Evolutionary conservation across 768 basidiomycete genomes (phyloP), one percentile per base, ranked within the genome.

Genomic region (Boletellus ananiceps): DNA sequence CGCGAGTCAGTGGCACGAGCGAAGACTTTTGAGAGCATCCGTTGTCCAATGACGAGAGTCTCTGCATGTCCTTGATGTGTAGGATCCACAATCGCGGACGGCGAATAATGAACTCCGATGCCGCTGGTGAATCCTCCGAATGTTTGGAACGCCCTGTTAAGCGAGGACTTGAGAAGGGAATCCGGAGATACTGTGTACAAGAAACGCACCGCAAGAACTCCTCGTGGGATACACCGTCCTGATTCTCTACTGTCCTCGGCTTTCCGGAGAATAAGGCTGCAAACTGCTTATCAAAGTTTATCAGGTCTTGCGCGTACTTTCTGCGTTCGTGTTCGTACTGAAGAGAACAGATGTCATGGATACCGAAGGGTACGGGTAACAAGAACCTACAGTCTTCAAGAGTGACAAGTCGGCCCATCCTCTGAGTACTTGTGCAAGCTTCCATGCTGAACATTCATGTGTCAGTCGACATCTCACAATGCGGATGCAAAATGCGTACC

Each of bases 281-380:
- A 52, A 81, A 84, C 50, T 83, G 60, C 55, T 78, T 79, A 61
- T 89, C 87, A 57, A 86, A 88, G 42, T 76, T 57, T 50, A 88
- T 88, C 50, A 91, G 72, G 49, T 87, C 84, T 64, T 83, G 76
- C 0, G 88, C 86, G 50, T 79, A 85, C 55, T 77, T 78, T 44
- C 78, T 74, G 23, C 88, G 74, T 58, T 91, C 88, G 23, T 69
- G 51, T 62, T 87, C 83, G 60, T 88, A 87, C 85, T 86, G 46
- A 35, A n/a, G 15, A 15, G n/a, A 23, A 15, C 38, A 2, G 12
- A 21, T 29, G 18, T 47, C 19, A 44, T 8, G 31, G 9, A 8
- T 11, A 52, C 27, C 19, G 23, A 49, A 39, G 25, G 8, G 23
- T 9, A 11, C 29, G 29, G 25, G 5, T 27, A 16, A 15, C 18